Conservation (phyloP, 257 asterid genomes). For the Buddleja alternifolia region DNA sequence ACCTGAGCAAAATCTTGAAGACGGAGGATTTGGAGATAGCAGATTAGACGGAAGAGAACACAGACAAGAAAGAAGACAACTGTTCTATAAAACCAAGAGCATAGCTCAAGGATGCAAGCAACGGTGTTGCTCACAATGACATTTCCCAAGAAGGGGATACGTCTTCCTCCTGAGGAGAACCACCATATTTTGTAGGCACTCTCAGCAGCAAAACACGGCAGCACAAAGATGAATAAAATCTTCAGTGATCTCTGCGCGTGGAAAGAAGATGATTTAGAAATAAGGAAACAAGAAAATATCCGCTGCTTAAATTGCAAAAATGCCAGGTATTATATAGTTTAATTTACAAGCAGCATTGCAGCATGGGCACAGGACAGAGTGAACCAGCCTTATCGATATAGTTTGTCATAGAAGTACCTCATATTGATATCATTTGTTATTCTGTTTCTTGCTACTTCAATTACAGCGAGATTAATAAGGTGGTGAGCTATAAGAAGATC, state of each 20-base stretch:
- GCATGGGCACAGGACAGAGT: too few species aligned
- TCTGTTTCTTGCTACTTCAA: too few species aligned
- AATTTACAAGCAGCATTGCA: too few species aligned
- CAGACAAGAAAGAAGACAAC: slow-evolving; percentile 87
- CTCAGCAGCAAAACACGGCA: slow-evolving; percentile 88
- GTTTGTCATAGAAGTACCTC: too few species aligned
- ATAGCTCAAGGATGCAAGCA: slow-evolving; percentile 80
- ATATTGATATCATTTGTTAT: too few species aligned
- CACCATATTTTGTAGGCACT: slow-evolving; percentile 88
- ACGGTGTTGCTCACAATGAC: slow-evolving; percentile 70
- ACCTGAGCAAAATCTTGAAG: slow-evolving; percentile 80
- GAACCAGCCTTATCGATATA: too few species aligned
- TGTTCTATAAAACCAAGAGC: slow-evolving; percentile 93
- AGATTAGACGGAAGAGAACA: slow-evolving; percentile 80
- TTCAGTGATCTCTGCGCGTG: slow-evolving; percentile 74
- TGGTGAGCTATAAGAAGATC: too few species aligned
- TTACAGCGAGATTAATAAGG: too few species aligned
- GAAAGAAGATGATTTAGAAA: not conserved
- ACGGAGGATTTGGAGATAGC: slow-evolving; percentile 92
- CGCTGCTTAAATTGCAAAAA: too few species aligned
- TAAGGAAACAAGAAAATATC: not conserved
- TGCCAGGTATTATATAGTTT: too few species aligned
- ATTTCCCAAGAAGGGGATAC: slow-evolving; percentile 81
- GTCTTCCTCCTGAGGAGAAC: slow-evolving; percentile 83
- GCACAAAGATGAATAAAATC: slow-evolving; percentile 74